Percentiles rank a stretch among this genome's conserved stretches.
Evolutionary conservation across 129 eudicot genomes (phyloP).

Genomic region (Calendula officinalis): DNA sequence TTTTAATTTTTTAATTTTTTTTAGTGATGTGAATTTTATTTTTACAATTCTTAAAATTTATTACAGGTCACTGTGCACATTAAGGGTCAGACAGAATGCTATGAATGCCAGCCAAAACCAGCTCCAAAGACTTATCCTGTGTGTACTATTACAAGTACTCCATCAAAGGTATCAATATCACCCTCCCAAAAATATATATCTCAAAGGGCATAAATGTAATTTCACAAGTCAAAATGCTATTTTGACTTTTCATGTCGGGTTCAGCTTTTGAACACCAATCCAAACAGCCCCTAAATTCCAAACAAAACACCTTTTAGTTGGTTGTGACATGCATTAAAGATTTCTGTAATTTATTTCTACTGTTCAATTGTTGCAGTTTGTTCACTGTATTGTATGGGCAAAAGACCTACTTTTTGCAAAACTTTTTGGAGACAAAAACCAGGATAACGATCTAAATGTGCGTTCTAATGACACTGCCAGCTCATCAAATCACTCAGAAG

Average conservation of each 20-base stretch:
- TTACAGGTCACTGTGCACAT: slow-evolving; percentile 93
- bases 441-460: slow-evolving; percentile 88
- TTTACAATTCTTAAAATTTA: background rate
- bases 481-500: slow-evolving; percentile 68
- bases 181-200: slow-evolving; percentile 17
- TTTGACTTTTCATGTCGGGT: background rate
- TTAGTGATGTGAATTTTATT: background rate
- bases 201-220: background rate
- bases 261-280: background rate
- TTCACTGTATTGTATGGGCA: slow-evolving; percentile 98
- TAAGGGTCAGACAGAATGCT: slow-evolving; percentile 88
- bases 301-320: too few relatives aligned
- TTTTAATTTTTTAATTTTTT: background rate
- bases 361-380: slow-evolving; percentile 56
- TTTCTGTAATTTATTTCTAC: background rate
- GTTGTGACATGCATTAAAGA: slow-evolving; percentile 1
- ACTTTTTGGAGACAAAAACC: slow-evolving; percentile 89
- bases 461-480: slow-evolving; percentile 66
- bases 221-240: background rate
- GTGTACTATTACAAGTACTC: slow-evolving; percentile 98
- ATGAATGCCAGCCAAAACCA: slow-evolving; percentile 97
- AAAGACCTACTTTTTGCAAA: slow-evolving; percentile 95
- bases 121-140: slow-evolving; percentile 99
- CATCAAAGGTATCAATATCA: slow-evolving; percentile 67
- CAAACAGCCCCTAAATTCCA: background rate